phyloP scores from a whole-genome alignment of 257 asterid genomes.

The Solanum dulcamara region DNA sequence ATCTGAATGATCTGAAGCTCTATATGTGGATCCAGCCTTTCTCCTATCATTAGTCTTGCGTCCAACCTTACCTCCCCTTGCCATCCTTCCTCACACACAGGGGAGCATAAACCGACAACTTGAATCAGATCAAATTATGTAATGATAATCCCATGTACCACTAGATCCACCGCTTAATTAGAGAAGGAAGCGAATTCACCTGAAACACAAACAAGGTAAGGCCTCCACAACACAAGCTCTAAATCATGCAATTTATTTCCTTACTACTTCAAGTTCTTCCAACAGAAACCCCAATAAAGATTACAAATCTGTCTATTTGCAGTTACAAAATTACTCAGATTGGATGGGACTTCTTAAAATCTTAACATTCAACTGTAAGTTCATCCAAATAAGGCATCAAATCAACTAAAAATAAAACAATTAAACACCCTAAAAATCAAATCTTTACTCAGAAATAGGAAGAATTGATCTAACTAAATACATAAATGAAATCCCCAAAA shows the following conservation, averaged over 20 bases:
- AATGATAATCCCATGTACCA: background rate
- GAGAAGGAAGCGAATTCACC: background rate
- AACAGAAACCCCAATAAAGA: background rate
- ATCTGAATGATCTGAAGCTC: conserved; percentile 2
- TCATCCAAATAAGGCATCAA: background rate
- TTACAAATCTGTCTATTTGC: background rate
- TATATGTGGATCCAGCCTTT: conserved; percentile 1
- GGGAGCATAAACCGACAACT: conserved; percentile 2
- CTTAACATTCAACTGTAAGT: background rate
- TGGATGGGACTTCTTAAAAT: background rate
- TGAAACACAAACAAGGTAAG: background rate
- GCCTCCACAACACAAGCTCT: background rate
- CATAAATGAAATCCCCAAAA: background rate
- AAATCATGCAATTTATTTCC: background rate
- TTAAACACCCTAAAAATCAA: background rate
- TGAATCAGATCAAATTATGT: conserved; percentile 3
- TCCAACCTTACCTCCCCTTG: conserved; percentile 1
- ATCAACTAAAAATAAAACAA: background rate
- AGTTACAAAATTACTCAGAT: background rate
- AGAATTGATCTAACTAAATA: background rate
- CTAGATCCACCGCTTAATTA: background rate
- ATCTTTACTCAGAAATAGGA: background rate
- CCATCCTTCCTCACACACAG: conserved; percentile 28
- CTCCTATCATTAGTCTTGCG: background rate
- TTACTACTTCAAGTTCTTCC: background rate